These are phyloP conservation scores for Globisporangium acanthophoron DNA, from an alignment of 352 stramenopile genomes.

Conservation along the genomic window DNA sequence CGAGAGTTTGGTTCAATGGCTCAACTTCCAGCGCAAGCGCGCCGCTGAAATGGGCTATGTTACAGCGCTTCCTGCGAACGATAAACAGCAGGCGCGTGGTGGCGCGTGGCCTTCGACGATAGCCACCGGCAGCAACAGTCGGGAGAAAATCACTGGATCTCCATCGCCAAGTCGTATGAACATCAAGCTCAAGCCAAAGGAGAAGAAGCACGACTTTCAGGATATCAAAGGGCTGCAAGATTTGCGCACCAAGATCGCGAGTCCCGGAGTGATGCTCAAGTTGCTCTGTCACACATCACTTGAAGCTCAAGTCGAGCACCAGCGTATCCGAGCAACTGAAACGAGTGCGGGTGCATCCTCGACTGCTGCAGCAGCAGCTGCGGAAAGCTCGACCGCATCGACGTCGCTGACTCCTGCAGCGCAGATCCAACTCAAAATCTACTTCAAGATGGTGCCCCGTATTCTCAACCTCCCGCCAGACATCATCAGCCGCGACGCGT, in stretches of 20 bases:
- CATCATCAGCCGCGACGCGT: slow-evolving; percentile 58
- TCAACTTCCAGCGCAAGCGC: slow-evolving; percentile 62
- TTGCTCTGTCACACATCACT: slow-evolving; percentile 55
- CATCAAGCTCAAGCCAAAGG: slow-evolving; percentile 32
- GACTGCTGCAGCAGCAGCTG: slow-evolving; percentile 10
- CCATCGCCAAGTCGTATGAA: background rate
- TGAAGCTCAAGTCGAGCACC: slow-evolving; percentile 47
- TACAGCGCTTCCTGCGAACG: background rate
- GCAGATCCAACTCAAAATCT: slow-evolving; percentile 59
- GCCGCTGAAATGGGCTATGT: slow-evolving; percentile 24
- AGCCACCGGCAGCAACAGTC: background rate
- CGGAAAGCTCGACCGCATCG: slow-evolving; percentile 45
- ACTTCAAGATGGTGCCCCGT: slow-evolving; percentile 58
- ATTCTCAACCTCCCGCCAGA: slow-evolving; percentile 53
- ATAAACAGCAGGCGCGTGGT: background rate
- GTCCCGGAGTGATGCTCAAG: slow-evolving; percentile 65
- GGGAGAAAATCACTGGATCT: background rate
- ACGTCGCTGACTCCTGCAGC: slow-evolving; percentile 47
- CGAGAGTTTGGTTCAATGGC: slow-evolving; percentile 61
- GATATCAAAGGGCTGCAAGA: slow-evolving; percentile 65
- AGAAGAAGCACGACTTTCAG: slow-evolving; percentile 66
- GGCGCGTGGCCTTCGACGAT: background rate
- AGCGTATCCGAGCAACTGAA: slow-evolving; percentile 40
- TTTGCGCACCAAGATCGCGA: slow-evolving; percentile 40
- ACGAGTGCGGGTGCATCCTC: background rate